Conservation (phyloP, 1,284 basidiomycete species). For the Anthracocystis panici-leucophaei region DNA sequence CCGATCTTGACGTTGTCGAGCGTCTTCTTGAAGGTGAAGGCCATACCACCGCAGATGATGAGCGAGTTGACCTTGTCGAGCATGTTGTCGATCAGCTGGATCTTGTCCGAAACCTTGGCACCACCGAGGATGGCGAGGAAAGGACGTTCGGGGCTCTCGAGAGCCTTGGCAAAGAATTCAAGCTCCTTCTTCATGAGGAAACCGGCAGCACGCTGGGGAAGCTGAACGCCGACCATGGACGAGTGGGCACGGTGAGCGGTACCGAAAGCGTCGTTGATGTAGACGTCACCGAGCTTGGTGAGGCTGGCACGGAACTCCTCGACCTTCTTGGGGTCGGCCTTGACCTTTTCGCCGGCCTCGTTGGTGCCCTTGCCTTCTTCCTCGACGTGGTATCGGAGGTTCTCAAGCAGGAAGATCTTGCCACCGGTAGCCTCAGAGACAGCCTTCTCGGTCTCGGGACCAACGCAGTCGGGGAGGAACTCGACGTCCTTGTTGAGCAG, state of each 20-base stretch:
- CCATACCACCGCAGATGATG: conserved; percentile 98
- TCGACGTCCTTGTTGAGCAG: conserved; percentile 72
- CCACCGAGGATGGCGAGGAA: conserved; percentile 99
- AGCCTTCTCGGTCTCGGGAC: conserved; percentile 81
- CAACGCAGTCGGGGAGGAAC: conserved; percentile 89
- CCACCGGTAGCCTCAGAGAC: conserved; percentile 81
- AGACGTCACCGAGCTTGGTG: conserved; percentile 93
- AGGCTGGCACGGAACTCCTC: conserved; percentile 86
- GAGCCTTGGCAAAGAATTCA: conserved; percentile 97
- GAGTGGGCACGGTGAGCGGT: conserved; percentile 98
- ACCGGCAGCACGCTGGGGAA: conserved; percentile 92
- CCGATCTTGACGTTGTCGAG: conserved; percentile 88
- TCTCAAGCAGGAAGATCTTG: conserved; percentile 92
- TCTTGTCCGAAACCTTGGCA: conserved; percentile 99
- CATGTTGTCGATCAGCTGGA: conserved; percentile 98
- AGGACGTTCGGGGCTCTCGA: conserved; percentile 92
- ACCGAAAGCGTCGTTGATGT: conserved; percentile 98
- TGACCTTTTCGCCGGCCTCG: conserved; percentile 90
- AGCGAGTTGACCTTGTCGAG: conserved; percentile 97
- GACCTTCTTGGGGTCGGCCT: conserved; percentile 87
- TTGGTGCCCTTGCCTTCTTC: conserved; percentile 96
- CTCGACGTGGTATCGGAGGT: conserved; percentile 97
- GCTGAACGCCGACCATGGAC: conserved; percentile 95
- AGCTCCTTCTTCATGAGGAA: conserved; percentile 99
- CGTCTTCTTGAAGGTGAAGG: conserved; percentile 98